Evolutionary conservation across 495 filamentous ascomycete genomes (phyloP).

Genomic region (Penicillium angulare): DNA sequence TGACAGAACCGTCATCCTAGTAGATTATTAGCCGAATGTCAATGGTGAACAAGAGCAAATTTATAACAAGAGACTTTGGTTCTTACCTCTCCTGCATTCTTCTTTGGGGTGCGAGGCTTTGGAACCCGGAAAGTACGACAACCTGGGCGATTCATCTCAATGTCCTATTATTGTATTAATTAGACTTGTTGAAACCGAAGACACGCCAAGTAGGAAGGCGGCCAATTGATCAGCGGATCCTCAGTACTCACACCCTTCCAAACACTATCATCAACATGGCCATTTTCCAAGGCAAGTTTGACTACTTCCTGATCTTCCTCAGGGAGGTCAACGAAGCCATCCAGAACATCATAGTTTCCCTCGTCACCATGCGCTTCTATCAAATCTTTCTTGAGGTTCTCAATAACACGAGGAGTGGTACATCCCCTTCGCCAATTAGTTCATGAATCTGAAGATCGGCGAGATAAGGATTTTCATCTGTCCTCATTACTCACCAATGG

Average conservation of each 20-base stretch:
- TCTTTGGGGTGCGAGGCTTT: neutral
- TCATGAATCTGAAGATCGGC: neutral
- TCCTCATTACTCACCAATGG: slow-evolving; percentile 67
- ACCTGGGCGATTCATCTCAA: neutral
- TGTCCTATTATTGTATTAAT: slow-evolving; percentile 22
- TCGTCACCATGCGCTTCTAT: slow-evolving; percentile 6
- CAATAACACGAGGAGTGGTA: slow-evolving; percentile 62
- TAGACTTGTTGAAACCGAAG: neutral
- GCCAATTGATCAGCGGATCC: neutral
- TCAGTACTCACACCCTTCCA: slow-evolving; percentile 69
- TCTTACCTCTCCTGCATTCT: too few species aligned
- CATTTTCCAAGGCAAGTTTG: slow-evolving; percentile 58
- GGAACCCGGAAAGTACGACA: neutral
- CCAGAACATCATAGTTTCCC: slow-evolving; percentile 44
- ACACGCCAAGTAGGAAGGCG: neutral
- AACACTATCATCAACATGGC: slow-evolving; percentile 73
- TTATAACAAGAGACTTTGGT: too few species aligned
- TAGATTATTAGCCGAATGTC: neutral
- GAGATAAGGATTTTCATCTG: neutral
- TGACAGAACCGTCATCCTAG: neutral
- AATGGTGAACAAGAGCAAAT: neutral
- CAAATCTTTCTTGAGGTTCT: slow-evolving; percentile 47
- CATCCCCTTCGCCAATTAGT: slow-evolving; percentile 63
- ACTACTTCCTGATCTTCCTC: slow-evolving; percentile 63
- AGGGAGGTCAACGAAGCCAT: slow-evolving; percentile 72